These are phyloP conservation scores for Cryptococcus jaspeensis DNA, from an alignment of 1,284 basidiomycete genomes.

Conservation along the genomic window DNA sequence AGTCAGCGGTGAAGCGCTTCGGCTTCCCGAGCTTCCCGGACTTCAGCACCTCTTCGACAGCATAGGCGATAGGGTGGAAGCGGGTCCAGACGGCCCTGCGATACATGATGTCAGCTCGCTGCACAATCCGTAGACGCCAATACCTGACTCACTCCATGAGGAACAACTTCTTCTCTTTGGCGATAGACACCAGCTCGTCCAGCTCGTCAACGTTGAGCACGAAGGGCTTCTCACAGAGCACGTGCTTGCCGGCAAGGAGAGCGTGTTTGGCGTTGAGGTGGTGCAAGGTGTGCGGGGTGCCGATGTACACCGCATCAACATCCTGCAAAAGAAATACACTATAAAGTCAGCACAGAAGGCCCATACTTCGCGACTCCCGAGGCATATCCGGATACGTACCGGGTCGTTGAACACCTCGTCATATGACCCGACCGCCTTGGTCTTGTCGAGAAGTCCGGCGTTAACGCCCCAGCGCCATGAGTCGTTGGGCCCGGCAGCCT, in stretches of 20 bases:
- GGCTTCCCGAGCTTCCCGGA: constrained; percentile 48
- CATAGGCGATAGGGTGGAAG: constrained; percentile 50
- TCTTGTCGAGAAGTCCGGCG: constrained; percentile 38
- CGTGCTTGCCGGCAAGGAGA: constrained; percentile 76
- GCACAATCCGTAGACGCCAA: not conserved
- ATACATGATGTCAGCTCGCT: constrained; percentile 4
- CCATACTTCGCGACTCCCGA: not conserved
- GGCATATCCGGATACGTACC: constrained; percentile 44
- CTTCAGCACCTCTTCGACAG: constrained; percentile 45
- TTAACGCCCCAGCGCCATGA: constrained; percentile 25
- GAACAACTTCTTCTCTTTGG: constrained; percentile 73
- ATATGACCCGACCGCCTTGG: constrained; percentile 74
- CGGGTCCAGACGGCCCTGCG: constrained; percentile 50
- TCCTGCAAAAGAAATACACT: constrained; percentile 53
- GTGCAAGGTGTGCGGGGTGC: constrained; percentile 83
- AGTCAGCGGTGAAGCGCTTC: constrained; percentile 61
- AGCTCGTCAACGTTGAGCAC: constrained; percentile 55
- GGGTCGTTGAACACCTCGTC: constrained; percentile 70
- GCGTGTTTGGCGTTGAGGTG: constrained; percentile 74
- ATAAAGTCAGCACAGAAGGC: no score
- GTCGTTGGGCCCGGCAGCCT: constrained; percentile 6
- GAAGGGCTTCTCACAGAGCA: constrained; percentile 75
- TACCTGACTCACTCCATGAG: constrained; percentile 76
- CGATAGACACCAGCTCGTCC: constrained; percentile 65
- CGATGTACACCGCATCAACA: constrained; percentile 77